Base-by-base conservation (phyloP, 345 rosid genomes). In the Carallia pectinifolia region DNA sequence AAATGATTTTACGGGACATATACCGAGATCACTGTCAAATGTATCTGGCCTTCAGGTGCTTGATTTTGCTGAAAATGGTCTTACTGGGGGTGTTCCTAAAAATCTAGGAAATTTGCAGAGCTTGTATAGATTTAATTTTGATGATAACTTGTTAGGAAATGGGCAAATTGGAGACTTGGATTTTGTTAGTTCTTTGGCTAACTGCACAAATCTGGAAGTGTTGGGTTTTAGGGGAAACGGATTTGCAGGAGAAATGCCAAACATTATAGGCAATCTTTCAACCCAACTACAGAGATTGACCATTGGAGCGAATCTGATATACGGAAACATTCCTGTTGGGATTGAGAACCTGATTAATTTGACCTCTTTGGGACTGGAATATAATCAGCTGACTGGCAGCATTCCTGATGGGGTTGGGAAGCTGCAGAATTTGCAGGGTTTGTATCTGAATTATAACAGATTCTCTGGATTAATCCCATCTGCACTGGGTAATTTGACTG, bases 241-340 rank as follows among this genome's bases (percentile, higher is more conserved):
- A 2, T 75, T 80, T 33, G 71, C 64, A 48, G 85, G 86, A 48
- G 71, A 72, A 66, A 15, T 80, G 66, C 83, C 80, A 0, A 64
- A 31, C 39, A 69, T 74, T 50, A 59, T 71, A 16, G 73, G 36
- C 10, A 75, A 75, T 38, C 78, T 75, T 40, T 75, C 78, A 13
- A 31, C 53, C 9, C 65, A 50, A 44, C 50, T 75, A n/a, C 38
- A 19, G 12, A 69, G 0, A 5, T 52, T 75, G 12, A 64, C 66
- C 16, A 2, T 75, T 16, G 74, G 78, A 48, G 0, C 2, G 16
- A 75, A 75, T 64, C 2, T 27, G 40, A 23, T 75, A 37, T 73
- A 39, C 0, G 70, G 74, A 23, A 73, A 55, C n/a, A 71, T 79
- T 7, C 82, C 79, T 18, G 9, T 38, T 39, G 77, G 53, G 39